Base-by-base conservation (phyloP, 306 rosid genomes). In the Cicer yamashitae region DNA sequence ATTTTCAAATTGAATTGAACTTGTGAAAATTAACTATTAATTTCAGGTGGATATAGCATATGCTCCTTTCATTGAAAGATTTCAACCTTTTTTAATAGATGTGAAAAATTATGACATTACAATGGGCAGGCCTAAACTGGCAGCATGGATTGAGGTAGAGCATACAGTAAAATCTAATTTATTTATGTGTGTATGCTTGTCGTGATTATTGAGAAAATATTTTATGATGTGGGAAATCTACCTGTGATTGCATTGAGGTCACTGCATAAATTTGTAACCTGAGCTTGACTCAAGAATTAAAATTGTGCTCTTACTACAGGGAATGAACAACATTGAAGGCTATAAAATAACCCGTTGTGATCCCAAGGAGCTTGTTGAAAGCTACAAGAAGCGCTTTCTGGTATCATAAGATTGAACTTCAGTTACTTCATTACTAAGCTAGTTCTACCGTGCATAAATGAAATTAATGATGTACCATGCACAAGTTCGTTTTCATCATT, bases 41-140 rank as follows among this genome's bases (percentile, higher is more conserved):
- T 67, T 84, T 84, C 84, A 89, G 98, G 96, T 86, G 83, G 98
- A 89, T 79, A 91, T 93, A 78, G 98, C 96, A 63, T 90, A 93
- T 74, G 90, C 86, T 54, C 96, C 98, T 12, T 90, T 90, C 73
- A 69, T 90, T n/a, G 98, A 89, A 81, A 90, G 96, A 85, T 93
- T 83, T 75, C 93, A 79, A 48, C 85, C 83, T 39, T 81, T 86
- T 83, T 69, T 88, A 38, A 51, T 72, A 79, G 93, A 87, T 46
- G 90, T 87, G 77, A 89, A 83, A 79, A 81, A 80, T 56, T 88
- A 87, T 46, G 90, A 90, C 86, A 86, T 93, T 71, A 76, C 85
- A 72, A 77, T 66, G 5, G 89, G 94, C 73, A 88, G 96, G 61
- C 89, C 98, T 71, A 93, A 79, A 68, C 80, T 90, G 59, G 84